Evolutionary conservation across 2,329 filamentous ascomycete species (phyloP).

Genomic region (Lecanicillium sp.): DNA sequence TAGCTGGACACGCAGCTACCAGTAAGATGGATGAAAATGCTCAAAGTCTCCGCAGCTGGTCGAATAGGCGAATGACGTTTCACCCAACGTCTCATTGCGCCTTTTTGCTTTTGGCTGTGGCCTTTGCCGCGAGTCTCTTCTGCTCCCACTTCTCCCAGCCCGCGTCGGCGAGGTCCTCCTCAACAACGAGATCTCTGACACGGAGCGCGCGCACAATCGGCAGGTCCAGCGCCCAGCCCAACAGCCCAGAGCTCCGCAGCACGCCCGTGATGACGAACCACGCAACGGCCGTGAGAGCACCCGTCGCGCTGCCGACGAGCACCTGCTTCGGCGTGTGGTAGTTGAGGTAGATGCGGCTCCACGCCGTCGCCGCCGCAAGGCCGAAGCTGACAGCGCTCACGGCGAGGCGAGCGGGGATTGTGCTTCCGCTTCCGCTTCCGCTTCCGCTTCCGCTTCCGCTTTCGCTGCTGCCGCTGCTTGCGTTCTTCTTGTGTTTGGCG

Average conservation of each 20-base stretch:
- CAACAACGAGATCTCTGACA: conserved; percentile 75
- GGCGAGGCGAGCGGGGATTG: conserved; percentile 48
- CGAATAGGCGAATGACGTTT: no score
- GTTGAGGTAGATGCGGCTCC: conserved; percentile 81
- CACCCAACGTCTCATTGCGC: not conserved
- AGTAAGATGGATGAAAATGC: no score
- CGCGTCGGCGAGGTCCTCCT: conserved; percentile 83
- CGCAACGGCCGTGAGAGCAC: conserved; percentile 59
- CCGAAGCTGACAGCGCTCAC: conserved; percentile 49
- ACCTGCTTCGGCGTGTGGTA: conserved; percentile 92
- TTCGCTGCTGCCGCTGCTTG: no score
- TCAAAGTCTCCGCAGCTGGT: no score
- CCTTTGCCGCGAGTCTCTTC: conserved; percentile 30
- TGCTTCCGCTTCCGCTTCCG: conserved; percentile 32
- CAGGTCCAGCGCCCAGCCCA: conserved; percentile 66
- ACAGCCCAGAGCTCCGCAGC: conserved; percentile 59
- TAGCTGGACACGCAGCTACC: no score
- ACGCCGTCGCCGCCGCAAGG: conserved; percentile 64
- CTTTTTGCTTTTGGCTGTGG: conserved; percentile 24
- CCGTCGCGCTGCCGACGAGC: conserved; percentile 67
- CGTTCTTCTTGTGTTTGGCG: no score
- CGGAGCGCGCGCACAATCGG: conserved; percentile 60
- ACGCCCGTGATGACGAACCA: conserved; percentile 75
- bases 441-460: no score
- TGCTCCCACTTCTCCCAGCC: conserved; percentile 91